Conservation (phyloP, 345 rosid genomes). For the Corchorus capsularis region DNA sequence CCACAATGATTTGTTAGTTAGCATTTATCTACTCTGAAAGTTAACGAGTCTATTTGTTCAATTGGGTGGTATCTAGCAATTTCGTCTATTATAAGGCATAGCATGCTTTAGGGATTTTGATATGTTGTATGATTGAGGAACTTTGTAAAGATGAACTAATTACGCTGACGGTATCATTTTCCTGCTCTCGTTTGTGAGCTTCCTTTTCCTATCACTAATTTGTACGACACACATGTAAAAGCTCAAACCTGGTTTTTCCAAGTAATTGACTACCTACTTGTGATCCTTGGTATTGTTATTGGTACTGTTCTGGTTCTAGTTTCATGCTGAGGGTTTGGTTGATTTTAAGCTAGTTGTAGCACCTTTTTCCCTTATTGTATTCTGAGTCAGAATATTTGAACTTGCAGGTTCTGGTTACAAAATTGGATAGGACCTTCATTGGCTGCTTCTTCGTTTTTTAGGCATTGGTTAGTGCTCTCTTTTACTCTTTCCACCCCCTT, state of each 20-base stretch:
- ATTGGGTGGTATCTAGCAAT: constrained; percentile 13
- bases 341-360: background rate
- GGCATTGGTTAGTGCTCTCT: constrained; percentile 74
- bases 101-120: background rate
- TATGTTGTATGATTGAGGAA: constrained; percentile 1
- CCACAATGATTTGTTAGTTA: background rate
- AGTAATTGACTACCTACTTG: background rate
- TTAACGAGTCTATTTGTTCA: constrained; percentile 6
- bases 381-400: constrained; percentile 16
- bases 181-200: background rate
- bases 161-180: background rate
- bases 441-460: constrained; percentile 79
- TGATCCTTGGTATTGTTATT: background rate
- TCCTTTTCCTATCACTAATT: background rate
- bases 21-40: constrained; percentile 24
- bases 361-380: background rate
- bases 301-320: background rate
- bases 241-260: constrained; percentile 11
- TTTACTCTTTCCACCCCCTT: constrained; percentile 4
- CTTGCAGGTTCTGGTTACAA: constrained; percentile 97
- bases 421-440: constrained; percentile 98
- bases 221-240: background rate
- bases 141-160: constrained; percentile 17
- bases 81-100: background rate
- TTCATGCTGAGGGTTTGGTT: background rate